Conservation (phyloP, 108 stramenopile species). For the Nannochloropsis oceanica region DNA sequence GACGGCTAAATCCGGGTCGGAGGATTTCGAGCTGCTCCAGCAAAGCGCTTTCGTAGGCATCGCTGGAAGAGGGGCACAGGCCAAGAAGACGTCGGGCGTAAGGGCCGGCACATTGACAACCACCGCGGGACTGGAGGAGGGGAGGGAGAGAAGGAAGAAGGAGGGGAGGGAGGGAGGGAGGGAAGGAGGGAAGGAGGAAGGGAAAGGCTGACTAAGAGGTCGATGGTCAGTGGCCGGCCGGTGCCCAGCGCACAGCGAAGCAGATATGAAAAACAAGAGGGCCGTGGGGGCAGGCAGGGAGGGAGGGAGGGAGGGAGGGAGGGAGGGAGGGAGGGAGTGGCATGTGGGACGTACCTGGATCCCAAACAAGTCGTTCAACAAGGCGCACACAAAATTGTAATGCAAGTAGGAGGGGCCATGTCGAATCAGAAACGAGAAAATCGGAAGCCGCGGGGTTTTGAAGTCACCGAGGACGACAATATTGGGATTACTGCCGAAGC, state of each 20-base stretch:
- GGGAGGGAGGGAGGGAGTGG: not conserved
- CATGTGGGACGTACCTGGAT: conserved; percentile 48
- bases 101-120: conserved; percentile 40
- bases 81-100: conserved; percentile 34
- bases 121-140: conserved; percentile 11
- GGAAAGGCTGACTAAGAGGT: no score
- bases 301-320: not conserved
- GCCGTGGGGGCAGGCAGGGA: not conserved
- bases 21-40: conserved; percentile 52
- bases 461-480: conserved; percentile 32
- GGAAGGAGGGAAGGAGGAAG: not conserved
- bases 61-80: not conserved
- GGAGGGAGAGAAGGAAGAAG: not conserved
- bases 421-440: conserved; percentile 53
- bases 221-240: no score
- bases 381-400: conserved; percentile 87
- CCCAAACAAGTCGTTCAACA: conserved; percentile 93
- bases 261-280: no score
- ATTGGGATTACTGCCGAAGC: conserved; percentile 3
- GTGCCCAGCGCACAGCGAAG: no score
- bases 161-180: not conserved
- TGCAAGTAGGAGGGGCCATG: conserved; percentile 55
- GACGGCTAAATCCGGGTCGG: conserved; percentile 60
- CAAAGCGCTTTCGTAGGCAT: conserved; percentile 56
- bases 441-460: conserved; percentile 46